Evolutionary conservation across 1,284 basidiomycete species (phyloP), one percentile per base, ranked within the genome.

Genomic region (Marasmius tenuissimus): DNA sequence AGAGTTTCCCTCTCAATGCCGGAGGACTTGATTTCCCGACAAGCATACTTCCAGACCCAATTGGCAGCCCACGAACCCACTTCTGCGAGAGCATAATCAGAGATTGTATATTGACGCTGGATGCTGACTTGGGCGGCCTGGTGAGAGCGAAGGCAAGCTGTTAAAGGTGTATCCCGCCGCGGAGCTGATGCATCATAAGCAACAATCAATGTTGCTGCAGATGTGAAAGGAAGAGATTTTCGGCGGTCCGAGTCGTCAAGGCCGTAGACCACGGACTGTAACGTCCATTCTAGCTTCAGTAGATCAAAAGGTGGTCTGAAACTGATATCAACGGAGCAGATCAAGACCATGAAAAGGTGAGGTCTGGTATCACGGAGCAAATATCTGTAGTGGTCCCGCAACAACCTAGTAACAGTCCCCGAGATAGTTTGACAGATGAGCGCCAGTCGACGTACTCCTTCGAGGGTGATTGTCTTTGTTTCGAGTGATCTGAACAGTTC

Each of bases 11-110:
- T 75, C 22, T 78, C 76, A 27, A 75, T 73, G 33, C 68, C 68
- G 27, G 27, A 27, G 27, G 27, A 27, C 27, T 27, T 57, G 70
- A 67, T 4, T 66, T 58, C 60, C 79, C 78, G 48, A 77, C 82
- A 67, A 20, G 80, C 79, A 48, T 78, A 78, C 64, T 84, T 79
- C 88, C 87, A 91, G 58, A 87, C 75, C 45, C 89, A 73, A 67
- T 91, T 87, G 50, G 83, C 80, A 55, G 86, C 88, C 65, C 85
- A 90, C 34, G 79, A 66, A 7, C 89, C 89, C 47, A 91, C 69
- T 67, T 88, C 82, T 27, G 71, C 67, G 39, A 82, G 70, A 20
- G 79, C 78, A 63, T 75, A 71, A 37, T 76, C 76, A 12, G 86
- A 49, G 78, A 75, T 52, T 70, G 75, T 68, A 83, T 83, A 49